A percentile compares a stretch with the other conserved stretches of the same genome.
These are phyloP conservation scores for Rosa persica DNA, from an alignment of 306 rosid genomes.

Conservation along the genomic window DNA sequence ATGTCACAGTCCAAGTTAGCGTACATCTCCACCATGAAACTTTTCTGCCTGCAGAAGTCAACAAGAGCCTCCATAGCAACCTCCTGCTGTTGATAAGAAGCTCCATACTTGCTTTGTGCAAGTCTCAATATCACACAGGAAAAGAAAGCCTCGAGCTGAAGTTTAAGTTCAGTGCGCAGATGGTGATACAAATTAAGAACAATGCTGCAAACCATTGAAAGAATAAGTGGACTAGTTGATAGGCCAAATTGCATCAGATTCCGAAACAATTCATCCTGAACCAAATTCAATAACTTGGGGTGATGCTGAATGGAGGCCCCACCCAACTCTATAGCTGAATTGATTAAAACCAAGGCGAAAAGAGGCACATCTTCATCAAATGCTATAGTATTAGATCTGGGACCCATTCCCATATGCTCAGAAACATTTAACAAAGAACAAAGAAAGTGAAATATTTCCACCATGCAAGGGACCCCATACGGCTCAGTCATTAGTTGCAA, in stretches of 20 bases:
- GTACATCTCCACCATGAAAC: slow-evolving; percentile 87
- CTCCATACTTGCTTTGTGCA: slow-evolving; percentile 82
- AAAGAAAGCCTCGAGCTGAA: slow-evolving; percentile 89
- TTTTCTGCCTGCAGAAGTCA: slow-evolving; percentile 89
- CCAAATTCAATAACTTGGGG: slow-evolving; percentile 69
- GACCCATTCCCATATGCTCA: slow-evolving; percentile 68
- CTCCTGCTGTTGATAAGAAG: slow-evolving; percentile 92
- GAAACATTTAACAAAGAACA: slow-evolving; percentile 82
- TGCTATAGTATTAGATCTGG: slow-evolving; percentile 74
- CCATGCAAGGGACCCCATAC: slow-evolving; percentile 97
- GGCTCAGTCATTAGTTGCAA: slow-evolving; percentile 84
- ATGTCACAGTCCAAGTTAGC: slow-evolving; percentile 95
- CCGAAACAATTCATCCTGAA: slow-evolving; percentile 85
- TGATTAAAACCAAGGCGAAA: slow-evolving; percentile 84
- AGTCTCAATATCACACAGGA: slow-evolving; percentile 88
- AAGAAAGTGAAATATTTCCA: slow-evolving; percentile 87
- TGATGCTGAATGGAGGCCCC: slow-evolving; percentile 83
- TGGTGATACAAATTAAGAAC: slow-evolving; percentile 81
- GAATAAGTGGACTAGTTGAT: slow-evolving; percentile 79
- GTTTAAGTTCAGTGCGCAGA: slow-evolving; percentile 71
- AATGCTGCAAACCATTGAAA: slow-evolving; percentile 79
- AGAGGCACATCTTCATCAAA: slow-evolving; percentile 96
- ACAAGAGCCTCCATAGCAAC: slow-evolving; percentile 95
- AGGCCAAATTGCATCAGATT: slow-evolving; percentile 87
- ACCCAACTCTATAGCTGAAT: slow-evolving; percentile 89